phyloP scores from a whole-genome alignment of 2,329 filamentous ascomycete species.

The Aspergillus pseudotamarii region DNA sequence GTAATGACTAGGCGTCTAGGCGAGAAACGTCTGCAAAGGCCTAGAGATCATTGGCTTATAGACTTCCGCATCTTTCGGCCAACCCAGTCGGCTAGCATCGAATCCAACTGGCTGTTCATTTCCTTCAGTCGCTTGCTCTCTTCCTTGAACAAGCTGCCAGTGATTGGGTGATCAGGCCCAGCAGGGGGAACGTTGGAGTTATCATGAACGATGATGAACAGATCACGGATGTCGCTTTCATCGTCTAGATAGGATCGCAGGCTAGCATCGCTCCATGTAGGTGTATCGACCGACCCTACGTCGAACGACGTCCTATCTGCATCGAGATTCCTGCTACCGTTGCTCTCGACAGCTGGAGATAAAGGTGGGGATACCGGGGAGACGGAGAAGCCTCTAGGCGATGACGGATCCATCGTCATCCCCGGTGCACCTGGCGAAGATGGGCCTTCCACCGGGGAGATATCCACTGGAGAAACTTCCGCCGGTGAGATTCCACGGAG shows the following conservation, averaged over 20 bases:
- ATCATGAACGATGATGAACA: conserved; percentile 90
- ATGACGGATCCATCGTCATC: conserved; percentile 71
- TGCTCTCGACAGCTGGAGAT: conserved; percentile 35
- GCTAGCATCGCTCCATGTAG: conserved; percentile 83
- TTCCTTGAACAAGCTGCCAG: conserved; percentile 77
- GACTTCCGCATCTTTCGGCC: conserved; percentile 43
- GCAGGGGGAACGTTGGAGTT: conserved; percentile 80
- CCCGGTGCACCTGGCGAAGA: conserved; percentile 58
- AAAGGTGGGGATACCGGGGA: conserved; percentile 67
- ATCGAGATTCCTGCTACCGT: conserved; percentile 36
- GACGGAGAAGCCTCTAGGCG: conserved; percentile 64
- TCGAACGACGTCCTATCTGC: conserved; percentile 57
- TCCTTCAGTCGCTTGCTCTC: conserved; percentile 84
- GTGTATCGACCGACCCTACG: conserved; percentile 57
- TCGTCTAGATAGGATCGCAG: conserved; percentile 91
- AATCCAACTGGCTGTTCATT: conserved; percentile 87
- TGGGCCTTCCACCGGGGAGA: conserved; percentile 52
- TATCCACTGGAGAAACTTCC: conserved; percentile 61
- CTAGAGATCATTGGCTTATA: conserved; percentile 18
- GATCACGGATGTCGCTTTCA: conserved; percentile 82
- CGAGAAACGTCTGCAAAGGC: neutral
- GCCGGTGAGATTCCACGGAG: conserved; percentile 70
- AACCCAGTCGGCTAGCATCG: conserved; percentile 81
- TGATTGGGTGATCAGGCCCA: conserved; percentile 82
- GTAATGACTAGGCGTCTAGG: neutral